Conservation (phyloP, 1,139 yeast genomes). For the Debaryomycetaceae sp. region DNA sequence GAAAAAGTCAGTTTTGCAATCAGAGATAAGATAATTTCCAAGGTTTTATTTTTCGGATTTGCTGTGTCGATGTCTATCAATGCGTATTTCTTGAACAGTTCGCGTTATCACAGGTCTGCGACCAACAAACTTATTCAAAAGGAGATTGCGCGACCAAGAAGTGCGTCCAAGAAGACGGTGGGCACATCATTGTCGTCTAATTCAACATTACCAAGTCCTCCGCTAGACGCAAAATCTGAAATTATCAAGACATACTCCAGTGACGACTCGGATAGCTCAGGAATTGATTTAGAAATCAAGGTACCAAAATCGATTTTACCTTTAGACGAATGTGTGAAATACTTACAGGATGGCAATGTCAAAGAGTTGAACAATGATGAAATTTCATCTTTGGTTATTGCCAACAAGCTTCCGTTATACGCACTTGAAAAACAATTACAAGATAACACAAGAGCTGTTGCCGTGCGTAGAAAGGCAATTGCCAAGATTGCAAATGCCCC, state of each 20-base stretch:
- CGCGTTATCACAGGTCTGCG: conserved; percentile 54
- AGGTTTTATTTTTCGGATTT: conserved; percentile 69
- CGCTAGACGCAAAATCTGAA: not conserved
- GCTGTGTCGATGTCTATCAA: conserved; percentile 77
- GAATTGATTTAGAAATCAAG: conserved; percentile 23
- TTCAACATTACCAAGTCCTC: conserved; percentile 1
- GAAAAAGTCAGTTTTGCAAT: conserved; percentile 68
- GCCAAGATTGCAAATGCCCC: conserved; percentile 83
- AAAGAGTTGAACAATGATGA: conserved; percentile 68
- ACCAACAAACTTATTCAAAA: conserved; percentile 43
- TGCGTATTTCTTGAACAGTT: conserved; percentile 76
- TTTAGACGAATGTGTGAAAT: conserved; percentile 60
- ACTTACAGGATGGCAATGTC: conserved; percentile 71
- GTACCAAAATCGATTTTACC: conserved; percentile 27
- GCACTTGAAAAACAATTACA: conserved; percentile 90
- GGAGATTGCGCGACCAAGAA: conserved; percentile 31
- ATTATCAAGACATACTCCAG: not conserved
- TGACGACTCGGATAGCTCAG: conserved; percentile 7
- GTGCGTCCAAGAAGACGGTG: conserved; percentile 2
- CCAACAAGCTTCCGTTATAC: conserved; percentile 84
- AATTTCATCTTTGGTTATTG: conserved; percentile 63
- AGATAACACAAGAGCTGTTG: conserved; percentile 88
- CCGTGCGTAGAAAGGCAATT: conserved; percentile 86
- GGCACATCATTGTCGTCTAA: not conserved
- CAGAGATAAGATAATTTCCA: conserved; percentile 77